A percentile compares a stretch with the other conserved stretches of the same genome.
phyloP scores from a whole-genome alignment of 2,329 filamentous ascomycete species.

The Alternaria consortialis region DNA sequence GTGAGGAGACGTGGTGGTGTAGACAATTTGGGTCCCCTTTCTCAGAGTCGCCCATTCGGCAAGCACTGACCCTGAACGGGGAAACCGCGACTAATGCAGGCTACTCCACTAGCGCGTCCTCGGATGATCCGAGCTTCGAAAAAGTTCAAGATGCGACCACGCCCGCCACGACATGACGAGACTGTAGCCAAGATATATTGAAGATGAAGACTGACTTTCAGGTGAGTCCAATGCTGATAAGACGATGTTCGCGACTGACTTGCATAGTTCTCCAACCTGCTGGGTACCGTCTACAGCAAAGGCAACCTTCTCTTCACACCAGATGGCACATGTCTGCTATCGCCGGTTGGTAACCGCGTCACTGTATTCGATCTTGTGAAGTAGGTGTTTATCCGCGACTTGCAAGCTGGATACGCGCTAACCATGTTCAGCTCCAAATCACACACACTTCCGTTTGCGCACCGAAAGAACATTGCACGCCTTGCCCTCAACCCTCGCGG shows the following conservation, averaged over 20 bases:
- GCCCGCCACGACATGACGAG: constrained; percentile 34
- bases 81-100: constrained; percentile 43
- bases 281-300: constrained; percentile 98
- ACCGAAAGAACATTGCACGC: constrained; percentile 90
- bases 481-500: constrained; percentile 89
- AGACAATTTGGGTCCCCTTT: constrained; percentile 52
- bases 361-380: constrained; percentile 96
- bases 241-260: constrained; percentile 35
- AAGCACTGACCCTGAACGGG: constrained; percentile 50
- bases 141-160: constrained; percentile 45
- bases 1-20: constrained; percentile 34
- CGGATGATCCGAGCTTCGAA: constrained; percentile 29
- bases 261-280: constrained; percentile 94
- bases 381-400: constrained; percentile 60
- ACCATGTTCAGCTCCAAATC: constrained; percentile 75
- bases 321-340: constrained; percentile 94
- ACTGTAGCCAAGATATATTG: constrained; percentile 8
- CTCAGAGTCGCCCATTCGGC: constrained; percentile 49
- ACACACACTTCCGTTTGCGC: constrained; percentile 85
- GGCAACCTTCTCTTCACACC: constrained; percentile 97
- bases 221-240: constrained; percentile 61
- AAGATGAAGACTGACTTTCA: constrained; percentile 99
- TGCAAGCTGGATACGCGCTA: neutral
- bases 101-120: constrained; percentile 22
- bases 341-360: constrained; percentile 94